Evolutionary conservation across 306 rosid species (phyloP).

Genomic region (Dalbergia cochinchinensis): DNA sequence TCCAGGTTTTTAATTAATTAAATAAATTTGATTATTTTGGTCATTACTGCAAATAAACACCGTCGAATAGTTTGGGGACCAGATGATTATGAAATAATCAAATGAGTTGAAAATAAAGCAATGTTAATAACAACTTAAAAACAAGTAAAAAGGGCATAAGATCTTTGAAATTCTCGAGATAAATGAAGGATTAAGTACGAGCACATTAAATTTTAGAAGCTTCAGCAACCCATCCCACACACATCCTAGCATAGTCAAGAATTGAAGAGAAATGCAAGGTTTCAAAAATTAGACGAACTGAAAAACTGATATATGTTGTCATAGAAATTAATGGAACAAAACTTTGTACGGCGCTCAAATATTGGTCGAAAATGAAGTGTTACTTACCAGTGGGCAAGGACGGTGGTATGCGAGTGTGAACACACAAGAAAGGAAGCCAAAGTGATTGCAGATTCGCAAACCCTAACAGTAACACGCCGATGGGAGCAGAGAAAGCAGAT

Average conservation of each 20-base stretch:
- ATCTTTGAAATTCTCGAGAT: not conserved
- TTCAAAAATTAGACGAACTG: not conserved
- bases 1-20: not conserved
- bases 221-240: not conserved
- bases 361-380: not conserved
- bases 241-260: no score
- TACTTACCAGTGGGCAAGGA: no score
- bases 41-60: not conserved
- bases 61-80: not conserved
- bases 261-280: not conserved
- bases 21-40: not conserved
- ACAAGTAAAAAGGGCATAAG: not conserved
- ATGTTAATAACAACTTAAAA: not conserved
- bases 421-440: not conserved
- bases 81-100: not conserved
- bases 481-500: not conserved
- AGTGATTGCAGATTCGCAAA: not conserved
- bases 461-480: not conserved
- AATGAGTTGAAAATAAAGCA: not conserved
- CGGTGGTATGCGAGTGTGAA: no score
- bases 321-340: not conserved
- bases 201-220: slow-evolving; percentile 1
- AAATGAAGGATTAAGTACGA: not conserved
- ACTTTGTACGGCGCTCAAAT: not conserved
- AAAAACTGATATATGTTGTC: not conserved